Percentiles rank a stretch among this genome's conserved stretches.
phyloP scores from a whole-genome alignment of 2,329 filamentous ascomycete species.

The Fusarium coicis region DNA sequence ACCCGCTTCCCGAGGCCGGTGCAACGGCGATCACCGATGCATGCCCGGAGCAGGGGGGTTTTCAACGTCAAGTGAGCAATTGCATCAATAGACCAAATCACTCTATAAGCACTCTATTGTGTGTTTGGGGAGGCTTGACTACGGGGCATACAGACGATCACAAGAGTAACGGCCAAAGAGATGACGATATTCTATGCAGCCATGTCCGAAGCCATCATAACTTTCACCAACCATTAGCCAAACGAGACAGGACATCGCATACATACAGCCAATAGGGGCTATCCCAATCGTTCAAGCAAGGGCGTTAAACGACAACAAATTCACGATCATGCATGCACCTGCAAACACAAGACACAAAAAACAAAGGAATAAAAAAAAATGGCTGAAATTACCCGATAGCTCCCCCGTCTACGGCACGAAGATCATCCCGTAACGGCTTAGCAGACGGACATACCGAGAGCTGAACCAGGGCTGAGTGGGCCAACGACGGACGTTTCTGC shows the following conservation, averaged over 20 bases:
- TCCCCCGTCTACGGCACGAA: slow-evolving; percentile 26
- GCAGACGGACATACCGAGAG: slow-evolving; percentile 44
- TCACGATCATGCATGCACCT: not conserved
- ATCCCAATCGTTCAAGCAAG: not conserved
- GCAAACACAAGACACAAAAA: slow-evolving; percentile 4
- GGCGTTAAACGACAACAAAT: not conserved
- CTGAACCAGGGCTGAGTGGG: slow-evolving; percentile 28
- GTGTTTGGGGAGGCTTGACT: not conserved
- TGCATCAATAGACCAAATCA: not conserved
- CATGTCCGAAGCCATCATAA: slow-evolving; percentile 36
- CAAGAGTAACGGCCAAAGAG: not conserved
- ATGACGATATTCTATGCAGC: not conserved
- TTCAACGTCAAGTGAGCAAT: not conserved
- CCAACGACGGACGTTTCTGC: slow-evolving; percentile 27
- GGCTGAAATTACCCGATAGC: slow-evolving; percentile 40
- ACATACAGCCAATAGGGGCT: not conserved
- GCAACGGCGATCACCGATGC: slow-evolving; percentile 43
- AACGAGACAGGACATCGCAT: not conserved
- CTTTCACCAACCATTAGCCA: slow-evolving; percentile 4
- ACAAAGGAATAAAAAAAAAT: slow-evolving; percentile 1
- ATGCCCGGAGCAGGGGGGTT: slow-evolving; percentile 14
- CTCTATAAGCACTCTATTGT: not conserved
- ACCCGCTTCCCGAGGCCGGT: slow-evolving; percentile 25
- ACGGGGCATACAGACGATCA: not conserved
- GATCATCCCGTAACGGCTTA: slow-evolving; percentile 40